Conservation (phyloP, 2,329 filamentous ascomycete species). For the Pezicula neosporulosa region DNA sequence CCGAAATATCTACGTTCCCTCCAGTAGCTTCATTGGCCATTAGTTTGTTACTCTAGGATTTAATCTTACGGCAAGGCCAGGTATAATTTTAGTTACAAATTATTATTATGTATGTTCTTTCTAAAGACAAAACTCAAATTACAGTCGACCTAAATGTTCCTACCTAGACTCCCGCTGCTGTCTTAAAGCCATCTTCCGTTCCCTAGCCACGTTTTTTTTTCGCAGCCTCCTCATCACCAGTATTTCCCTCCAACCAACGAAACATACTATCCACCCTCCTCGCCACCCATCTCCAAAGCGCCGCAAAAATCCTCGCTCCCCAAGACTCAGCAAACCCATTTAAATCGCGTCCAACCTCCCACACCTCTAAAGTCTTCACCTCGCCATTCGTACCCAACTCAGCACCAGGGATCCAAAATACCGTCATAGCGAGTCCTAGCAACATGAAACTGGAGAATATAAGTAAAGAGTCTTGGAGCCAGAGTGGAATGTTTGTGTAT, state of each 20-base stretch:
- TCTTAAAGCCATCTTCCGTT: background rate
- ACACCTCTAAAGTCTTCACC: constrained; percentile 17
- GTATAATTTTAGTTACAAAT: no score
- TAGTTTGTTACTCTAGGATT: no score
- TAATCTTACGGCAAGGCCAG: no score
- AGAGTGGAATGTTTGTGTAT: background rate
- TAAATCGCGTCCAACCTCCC: constrained; percentile 11
- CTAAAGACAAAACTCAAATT: no score
- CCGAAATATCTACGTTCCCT: no score
- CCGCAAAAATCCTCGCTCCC: constrained; percentile 3
- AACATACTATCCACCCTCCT: constrained; percentile 3
- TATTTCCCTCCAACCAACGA: constrained; percentile 9
- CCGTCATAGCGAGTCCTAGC: constrained; percentile 14
- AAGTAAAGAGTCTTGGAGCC: background rate
- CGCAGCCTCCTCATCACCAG: constrained; percentile 9
- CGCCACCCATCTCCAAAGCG: constrained; percentile 5
- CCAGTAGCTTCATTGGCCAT: no score
- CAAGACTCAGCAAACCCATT: constrained; percentile 11
- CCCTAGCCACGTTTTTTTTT: constrained; percentile 18
- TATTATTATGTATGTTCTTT: no score
- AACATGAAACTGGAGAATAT: constrained; percentile 20
- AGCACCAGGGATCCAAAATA: constrained; percentile 11
- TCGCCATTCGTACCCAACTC: constrained; percentile 9
- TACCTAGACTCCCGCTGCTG: no score
- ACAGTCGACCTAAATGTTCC: no score